These are phyloP conservation scores for Septoria petroselini DNA, from an alignment of 2,329 filamentous ascomycete genomes.

Conservation along the genomic window DNA sequence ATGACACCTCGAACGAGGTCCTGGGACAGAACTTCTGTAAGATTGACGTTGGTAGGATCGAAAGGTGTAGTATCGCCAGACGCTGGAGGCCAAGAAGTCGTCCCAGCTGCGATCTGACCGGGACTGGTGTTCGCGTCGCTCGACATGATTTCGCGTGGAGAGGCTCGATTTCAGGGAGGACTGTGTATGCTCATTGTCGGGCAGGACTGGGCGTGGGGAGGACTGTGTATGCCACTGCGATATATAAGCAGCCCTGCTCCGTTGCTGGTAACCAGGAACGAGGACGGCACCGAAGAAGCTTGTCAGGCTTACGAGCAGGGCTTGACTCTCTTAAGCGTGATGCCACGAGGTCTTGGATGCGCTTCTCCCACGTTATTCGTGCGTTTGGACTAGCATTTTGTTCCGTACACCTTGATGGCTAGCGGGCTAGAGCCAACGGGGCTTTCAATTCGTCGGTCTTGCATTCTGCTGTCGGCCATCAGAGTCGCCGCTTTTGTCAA, in stretches of 20 bases:
- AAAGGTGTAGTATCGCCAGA: conserved; percentile 6
- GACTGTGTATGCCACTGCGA: not conserved
- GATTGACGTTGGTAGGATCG: conserved; percentile 21
- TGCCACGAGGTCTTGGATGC: conserved; percentile 20
- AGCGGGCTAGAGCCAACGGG: not conserved
- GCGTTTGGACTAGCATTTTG: conserved; percentile 6
- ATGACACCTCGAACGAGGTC: conserved; percentile 17
- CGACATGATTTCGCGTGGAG: not conserved
- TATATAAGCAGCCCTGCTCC: not conserved
- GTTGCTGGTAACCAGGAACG: not conserved
- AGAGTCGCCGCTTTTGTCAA: conserved; percentile 4
- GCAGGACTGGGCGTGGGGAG: not conserved
- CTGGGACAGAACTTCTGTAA: conserved; percentile 18
- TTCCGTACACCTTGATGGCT: conserved; percentile 27
- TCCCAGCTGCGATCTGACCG: conserved; percentile 5
- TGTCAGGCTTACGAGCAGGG: not conserved
- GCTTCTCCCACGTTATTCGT: conserved; percentile 15
- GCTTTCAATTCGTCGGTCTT: conserved; percentile 2
- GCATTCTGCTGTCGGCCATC: conserved; percentile 1
- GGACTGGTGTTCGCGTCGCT: conserved; percentile 15
- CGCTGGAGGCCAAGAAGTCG: conserved; percentile 6
- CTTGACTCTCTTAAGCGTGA: conserved; percentile 2
- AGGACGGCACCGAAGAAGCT: not conserved
- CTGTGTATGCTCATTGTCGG: conserved; percentile 13
- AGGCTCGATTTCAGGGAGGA: too few species aligned